Base-by-base conservation (phyloP, 768 basidiomycete genomes). In the Hebeloma cylindrosporum region DNA sequence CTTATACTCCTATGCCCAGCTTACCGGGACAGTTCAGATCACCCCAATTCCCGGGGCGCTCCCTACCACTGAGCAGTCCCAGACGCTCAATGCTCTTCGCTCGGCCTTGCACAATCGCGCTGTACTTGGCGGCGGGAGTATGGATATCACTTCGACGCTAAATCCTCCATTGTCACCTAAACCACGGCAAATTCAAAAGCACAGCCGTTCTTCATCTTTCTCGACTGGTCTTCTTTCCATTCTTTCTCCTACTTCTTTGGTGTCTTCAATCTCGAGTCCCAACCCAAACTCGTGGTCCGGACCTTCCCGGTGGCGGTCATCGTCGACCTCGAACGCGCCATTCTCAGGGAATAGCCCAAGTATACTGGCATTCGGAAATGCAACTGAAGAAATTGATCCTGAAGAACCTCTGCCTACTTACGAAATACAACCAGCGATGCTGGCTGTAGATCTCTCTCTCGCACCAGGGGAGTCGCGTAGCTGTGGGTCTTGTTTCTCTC, bases 361-460 rank as follows among this genome's bases (percentile, higher is more conserved):
- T 20, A 40, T 50, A 14, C 36, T 47, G 7, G 54, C 47, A 11
- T 44, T 51, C 34, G 56, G 50, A 8, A 48, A 39, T 35, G 47
- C 36, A 3, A 14, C 43, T 11, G 46, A 77, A 20, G 73, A 76
- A 4, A 59, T 81, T n/a, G 78, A 82, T 45, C 76, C 79, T 0
- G 84, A 85, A 25, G 62, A 64, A 3, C 84, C 83, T 0, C 62
- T 98, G 13, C 93, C 95, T 0, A 93, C 90, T 1, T 83, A 95
- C 18, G 85, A 93, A 50, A 82, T 87, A 0, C 85, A 86, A 45
- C 87, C 89, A 7, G 79, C 86, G 23, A 87, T 98, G 79, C 70
- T 98, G 7, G 93, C 88, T 0, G 90, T 99, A 0, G 96, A 98
- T 64, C 60, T 97, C 22, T 66, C 72, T 4, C 72, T 99, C 13